Conservation (phyloP, 371 early-diverging fungal species). For the Mortierella sp. region DNA sequence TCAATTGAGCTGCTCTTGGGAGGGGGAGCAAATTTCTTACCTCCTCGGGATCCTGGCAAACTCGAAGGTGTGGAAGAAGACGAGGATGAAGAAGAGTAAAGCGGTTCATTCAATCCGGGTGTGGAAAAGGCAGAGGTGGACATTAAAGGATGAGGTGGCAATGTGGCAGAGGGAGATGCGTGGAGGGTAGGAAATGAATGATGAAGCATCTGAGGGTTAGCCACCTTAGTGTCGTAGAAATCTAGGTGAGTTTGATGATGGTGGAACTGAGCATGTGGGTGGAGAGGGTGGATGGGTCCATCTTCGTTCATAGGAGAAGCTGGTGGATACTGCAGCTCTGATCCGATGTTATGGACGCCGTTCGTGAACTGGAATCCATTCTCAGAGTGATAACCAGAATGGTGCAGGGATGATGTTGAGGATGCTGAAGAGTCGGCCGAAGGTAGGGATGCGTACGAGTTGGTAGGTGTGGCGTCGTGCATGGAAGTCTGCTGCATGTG, state of each 20-base stretch:
- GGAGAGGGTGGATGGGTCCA: conserved; percentile 26
- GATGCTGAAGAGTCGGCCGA: conserved; percentile 35
- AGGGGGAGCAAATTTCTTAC: not conserved
- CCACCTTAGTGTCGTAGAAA: conserved; percentile 24
- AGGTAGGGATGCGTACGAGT: conserved; percentile 28
- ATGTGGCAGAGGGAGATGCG: conserved; percentile 13
- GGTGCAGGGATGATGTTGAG: conserved; percentile 21
- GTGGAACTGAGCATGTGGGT: conserved; percentile 24
- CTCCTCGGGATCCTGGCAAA: conserved; percentile 32
- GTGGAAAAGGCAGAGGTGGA: conserved; percentile 37
- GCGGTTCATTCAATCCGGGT: conserved; percentile 36
- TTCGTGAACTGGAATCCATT: conserved; percentile 29
- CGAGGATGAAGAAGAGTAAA: conserved; percentile 30
- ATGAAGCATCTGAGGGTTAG: conserved; percentile 28
- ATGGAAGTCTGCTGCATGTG: conserved; percentile 15
- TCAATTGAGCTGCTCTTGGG: not conserved
- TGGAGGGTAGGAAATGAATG: conserved; percentile 20
- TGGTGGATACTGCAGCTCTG: conserved; percentile 20
- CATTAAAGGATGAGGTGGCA: conserved; percentile 41
- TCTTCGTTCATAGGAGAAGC: conserved; percentile 41
- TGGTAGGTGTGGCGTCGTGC: conserved; percentile 18
- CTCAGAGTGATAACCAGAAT: conserved; percentile 15
- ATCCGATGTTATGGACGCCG: conserved; percentile 13
- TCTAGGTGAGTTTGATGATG: conserved; percentile 11
- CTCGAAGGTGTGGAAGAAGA: conserved; percentile 21